phyloP scores from a whole-genome alignment of 2,329 filamentous ascomycete genomes.

The Cladosporium colombiae region DNA sequence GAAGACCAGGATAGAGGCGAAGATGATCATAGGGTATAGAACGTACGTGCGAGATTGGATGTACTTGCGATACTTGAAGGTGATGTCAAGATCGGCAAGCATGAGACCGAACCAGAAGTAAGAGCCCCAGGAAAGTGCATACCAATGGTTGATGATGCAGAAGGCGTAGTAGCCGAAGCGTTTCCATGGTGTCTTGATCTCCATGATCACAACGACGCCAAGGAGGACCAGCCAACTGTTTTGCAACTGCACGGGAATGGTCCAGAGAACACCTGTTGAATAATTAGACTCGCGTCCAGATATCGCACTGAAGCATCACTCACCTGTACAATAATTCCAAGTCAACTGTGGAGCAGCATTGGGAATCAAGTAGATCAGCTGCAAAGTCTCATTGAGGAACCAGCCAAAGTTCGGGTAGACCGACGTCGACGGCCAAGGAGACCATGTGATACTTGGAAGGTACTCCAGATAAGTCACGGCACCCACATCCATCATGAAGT shows the following conservation, averaged over 20 bases:
- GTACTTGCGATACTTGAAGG: conserved; percentile 46
- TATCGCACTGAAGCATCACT: background rate
- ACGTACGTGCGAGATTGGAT: conserved; percentile 38
- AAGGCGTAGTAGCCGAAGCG: conserved; percentile 48
- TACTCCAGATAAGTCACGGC: conserved; percentile 47
- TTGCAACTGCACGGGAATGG: conserved; percentile 52
- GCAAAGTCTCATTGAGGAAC: conserved; percentile 47
- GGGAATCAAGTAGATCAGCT: conserved; percentile 50
- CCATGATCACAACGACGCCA: conserved; percentile 45
- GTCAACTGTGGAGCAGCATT: conserved; percentile 51
- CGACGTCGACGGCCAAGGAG: conserved; percentile 48
- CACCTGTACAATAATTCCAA: conserved; percentile 50
- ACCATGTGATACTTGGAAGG: conserved; percentile 50
- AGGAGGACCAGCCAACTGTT: conserved; percentile 48
- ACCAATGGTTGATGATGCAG: conserved; percentile 49
- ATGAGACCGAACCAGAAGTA: conserved; percentile 50
- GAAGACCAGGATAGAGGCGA: conserved; percentile 38
- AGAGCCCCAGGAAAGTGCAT: conserved; percentile 48
- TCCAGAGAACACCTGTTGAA: conserved; percentile 45
- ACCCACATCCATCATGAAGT: conserved; percentile 50
- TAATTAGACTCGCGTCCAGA: background rate
- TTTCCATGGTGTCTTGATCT: conserved; percentile 50
- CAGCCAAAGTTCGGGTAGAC: conserved; percentile 44
- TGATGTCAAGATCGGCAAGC: conserved; percentile 50
- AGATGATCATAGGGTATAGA: conserved; percentile 41